A percentile compares a stretch with the other conserved stretches of the same genome.
Evolutionary conservation across 2,329 filamentous ascomycete genomes (phyloP).

Genomic region (Beauveria pseudobassiana): DNA sequence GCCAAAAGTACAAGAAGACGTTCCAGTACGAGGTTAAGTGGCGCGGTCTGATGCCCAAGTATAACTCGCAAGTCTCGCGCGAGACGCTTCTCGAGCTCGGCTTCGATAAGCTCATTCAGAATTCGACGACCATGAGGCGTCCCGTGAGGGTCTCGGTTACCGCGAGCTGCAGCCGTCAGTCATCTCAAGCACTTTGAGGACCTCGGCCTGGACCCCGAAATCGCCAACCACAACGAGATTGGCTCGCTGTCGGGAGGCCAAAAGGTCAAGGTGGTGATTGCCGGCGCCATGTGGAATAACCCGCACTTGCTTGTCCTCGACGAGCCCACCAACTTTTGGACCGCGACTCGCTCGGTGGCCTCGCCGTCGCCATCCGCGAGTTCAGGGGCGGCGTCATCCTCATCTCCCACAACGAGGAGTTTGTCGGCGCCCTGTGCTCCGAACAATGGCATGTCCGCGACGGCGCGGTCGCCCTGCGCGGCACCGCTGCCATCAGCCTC

Average conservation of each 20-base stretch:
- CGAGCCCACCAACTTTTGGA: slow-evolving; percentile 99
- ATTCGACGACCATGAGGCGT: slow-evolving; percentile 97
- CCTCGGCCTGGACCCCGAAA: slow-evolving; percentile 90
- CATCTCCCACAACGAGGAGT: slow-evolving; percentile 99
- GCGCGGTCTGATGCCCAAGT: slow-evolving; percentile 79
- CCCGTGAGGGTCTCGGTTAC: slow-evolving; percentile 96
- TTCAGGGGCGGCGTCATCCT: slow-evolving; percentile 98
- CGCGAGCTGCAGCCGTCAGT: slow-evolving; percentile 85
- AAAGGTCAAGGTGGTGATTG: slow-evolving; percentile 98
- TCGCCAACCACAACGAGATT: slow-evolving; percentile 98
- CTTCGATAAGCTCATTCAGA: slow-evolving; percentile 94
- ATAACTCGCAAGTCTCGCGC: slow-evolving; percentile 86
- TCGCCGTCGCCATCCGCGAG: slow-evolving; percentile 95
- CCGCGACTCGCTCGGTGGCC: slow-evolving; percentile 89
- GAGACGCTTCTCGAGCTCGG: slow-evolving; percentile 82
- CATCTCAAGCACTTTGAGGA: slow-evolving; percentile 98
- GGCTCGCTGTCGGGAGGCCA: slow-evolving; percentile 92
- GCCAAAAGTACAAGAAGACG: slow-evolving; percentile 98
- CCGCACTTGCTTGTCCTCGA: slow-evolving; percentile 94
- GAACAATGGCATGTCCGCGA: slow-evolving; percentile 95
- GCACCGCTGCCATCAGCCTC: slow-evolving; percentile 62
- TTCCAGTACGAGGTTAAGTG: slow-evolving; percentile 99
- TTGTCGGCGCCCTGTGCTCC: slow-evolving; percentile 88
- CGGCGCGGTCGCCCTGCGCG: slow-evolving; percentile 79
- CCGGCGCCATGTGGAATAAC: slow-evolving; percentile 97